Evolutionary conservation across 2,329 filamentous ascomycete species (phyloP), one percentile per base, ranked within the genome.

Genomic region (Exophiala viscosa): DNA sequence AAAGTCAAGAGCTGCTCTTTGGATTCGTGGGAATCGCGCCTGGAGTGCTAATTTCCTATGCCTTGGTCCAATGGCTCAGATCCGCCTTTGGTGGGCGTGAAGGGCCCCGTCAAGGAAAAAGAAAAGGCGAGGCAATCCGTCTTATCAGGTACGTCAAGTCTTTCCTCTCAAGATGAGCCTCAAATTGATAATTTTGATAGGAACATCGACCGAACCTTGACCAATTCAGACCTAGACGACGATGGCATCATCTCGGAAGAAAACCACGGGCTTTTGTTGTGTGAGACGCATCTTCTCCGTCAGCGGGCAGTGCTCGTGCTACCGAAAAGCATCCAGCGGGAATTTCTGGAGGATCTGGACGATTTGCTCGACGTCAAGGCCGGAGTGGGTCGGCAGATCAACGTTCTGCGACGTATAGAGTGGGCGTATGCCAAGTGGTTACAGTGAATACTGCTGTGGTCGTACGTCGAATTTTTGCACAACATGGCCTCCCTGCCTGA

Each of bases 1-100:
- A 93, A 74, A 96, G 91, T 65, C 93, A 99, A 67, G 92, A 99
- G 67, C 80, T 99, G 43, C 88, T 99, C 18, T 99, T 99, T 72
- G 93, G 79, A 71, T 96, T 99, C 65, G 86, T 99, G 34, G 91
- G 91, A 5, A 76, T 99, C 20, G 97, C 93, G 0, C 93, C 93
- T 0, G 92, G 93, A 10, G 80, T 97, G n/a, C 75, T 99, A 28
- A 88, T 97, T 34, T 87, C 86, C 1, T 83, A 92, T 57, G 85
- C 83, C n/a, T 72, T 84, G 9, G 72, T 86, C 42, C 83, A 83
- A 59, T 97, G 92, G 75, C 67, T 96, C 1, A 77, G 80, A 34
- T 78, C 82, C 14, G 67, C 84, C 1, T 81, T 96, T 53, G 87
- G 86, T 39, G 86, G 80, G 56, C 83, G 88, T 43, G 84, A 77